phyloP scores from a whole-genome alignment of 83 land plant genomes.

The Isoetes engelmannii region DNA sequence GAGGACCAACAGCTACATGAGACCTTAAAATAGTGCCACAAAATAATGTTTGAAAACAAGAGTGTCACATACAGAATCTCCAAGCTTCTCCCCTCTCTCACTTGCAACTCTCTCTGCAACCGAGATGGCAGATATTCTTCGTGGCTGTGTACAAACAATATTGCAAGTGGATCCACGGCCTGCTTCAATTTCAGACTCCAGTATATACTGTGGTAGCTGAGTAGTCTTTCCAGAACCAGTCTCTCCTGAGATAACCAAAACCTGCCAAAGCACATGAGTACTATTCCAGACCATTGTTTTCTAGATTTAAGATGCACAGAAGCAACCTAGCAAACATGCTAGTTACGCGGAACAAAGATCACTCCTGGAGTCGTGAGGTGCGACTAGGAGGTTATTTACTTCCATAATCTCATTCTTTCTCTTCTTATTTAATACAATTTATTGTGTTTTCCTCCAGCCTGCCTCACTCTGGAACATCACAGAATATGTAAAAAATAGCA shows the following conservation, averaged over 20 bases:
- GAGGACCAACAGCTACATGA: background rate
- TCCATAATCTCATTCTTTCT: too few species aligned
- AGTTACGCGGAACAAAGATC: too few species aligned
- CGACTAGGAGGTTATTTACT: too few species aligned
- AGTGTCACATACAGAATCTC: slow-evolving; percentile 58
- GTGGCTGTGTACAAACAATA: slow-evolving; percentile 90
- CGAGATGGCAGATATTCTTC: slow-evolving; percentile 85
- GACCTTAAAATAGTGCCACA: background rate
- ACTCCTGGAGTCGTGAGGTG: too few species aligned
- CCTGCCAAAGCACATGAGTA: slow-evolving; percentile 26
- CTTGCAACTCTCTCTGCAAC: slow-evolving; percentile 80
- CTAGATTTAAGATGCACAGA: too few species aligned
- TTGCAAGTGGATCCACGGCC: slow-evolving; percentile 80
- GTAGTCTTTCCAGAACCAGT: slow-evolving; percentile 97
- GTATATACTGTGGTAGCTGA: slow-evolving; percentile 79
- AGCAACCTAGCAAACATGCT: too few species aligned
- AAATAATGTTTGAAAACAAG: background rate
- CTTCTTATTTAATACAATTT: too few species aligned
- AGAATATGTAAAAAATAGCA: too few species aligned
- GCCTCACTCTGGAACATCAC: too few species aligned
- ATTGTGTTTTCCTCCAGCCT: too few species aligned
- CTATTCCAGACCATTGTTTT: too few species aligned
- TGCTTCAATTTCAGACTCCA: slow-evolving; percentile 82
- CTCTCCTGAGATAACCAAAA: slow-evolving; percentile 76
- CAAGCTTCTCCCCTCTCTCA: slow-evolving; percentile 79